These are phyloP conservation scores for Lathyrus aphaca DNA, from an alignment of 306 rosid species.

Conservation along the genomic window DNA sequence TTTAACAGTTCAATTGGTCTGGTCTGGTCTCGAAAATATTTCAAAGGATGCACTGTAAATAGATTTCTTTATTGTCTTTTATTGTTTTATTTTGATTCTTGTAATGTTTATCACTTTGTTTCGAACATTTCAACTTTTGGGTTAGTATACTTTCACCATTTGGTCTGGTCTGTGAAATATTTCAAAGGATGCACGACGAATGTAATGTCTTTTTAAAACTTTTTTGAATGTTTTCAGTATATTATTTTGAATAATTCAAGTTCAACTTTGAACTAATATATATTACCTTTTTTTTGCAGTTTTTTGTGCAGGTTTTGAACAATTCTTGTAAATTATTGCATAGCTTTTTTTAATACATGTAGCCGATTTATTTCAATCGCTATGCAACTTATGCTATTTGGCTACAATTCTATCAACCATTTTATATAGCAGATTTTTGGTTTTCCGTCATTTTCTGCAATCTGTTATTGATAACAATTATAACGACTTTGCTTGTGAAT, in stretches of 20 bases:
- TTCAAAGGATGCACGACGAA: background rate
- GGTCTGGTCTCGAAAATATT: slow-evolving; percentile 1
- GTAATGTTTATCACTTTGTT: background rate
- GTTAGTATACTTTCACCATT: background rate
- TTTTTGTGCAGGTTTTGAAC: background rate
- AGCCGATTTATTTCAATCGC: background rate
- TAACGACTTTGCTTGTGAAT: background rate
- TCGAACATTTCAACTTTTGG: background rate
- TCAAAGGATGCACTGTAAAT: background rate
- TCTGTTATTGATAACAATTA: slow-evolving; percentile 1
- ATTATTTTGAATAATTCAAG: background rate
- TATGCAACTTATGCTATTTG: slow-evolving; percentile 4
- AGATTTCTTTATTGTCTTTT: background rate
- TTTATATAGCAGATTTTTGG: background rate
- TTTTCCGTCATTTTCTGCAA: background rate
- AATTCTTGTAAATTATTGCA: background rate
- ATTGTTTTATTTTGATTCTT: background rate
- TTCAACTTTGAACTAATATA: background rate
- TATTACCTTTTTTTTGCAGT: background rate
- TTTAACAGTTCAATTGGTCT: background rate
- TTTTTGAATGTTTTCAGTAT: background rate
- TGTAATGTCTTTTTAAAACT: background rate
- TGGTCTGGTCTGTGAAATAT: background rate
- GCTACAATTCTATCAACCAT: background rate
- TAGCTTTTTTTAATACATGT: background rate